Evolutionary conservation across 768 basidiomycete genomes (phyloP), one percentile per base, ranked within the genome.

Genomic region (Lactifluus volemus): DNA sequence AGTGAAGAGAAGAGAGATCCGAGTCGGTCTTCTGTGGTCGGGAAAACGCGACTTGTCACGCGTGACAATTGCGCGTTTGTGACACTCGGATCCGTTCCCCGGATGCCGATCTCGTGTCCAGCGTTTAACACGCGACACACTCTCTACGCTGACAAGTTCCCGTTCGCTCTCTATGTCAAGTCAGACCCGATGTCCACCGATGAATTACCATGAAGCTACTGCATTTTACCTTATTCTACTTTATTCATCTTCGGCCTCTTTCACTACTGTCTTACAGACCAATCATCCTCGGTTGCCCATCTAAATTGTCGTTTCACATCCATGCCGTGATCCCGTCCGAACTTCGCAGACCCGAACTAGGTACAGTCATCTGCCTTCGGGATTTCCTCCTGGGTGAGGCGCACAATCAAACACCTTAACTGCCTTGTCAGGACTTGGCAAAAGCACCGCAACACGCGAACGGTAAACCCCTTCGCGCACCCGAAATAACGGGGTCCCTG

Each of bases 1-100:
- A 21, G 29, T 14, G n/a, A 25, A 19, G 19, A 36, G 42, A 47
- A 19, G 9, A 34, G 44, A 4, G 32, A 9, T 34, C 6, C 39
- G 34, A 9, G 15, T 5, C 38, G 38, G 34, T 25, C 25, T 25
- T 25, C 6, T 8, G 7, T 3, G n/a, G 9, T 32, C 8, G 41
- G 4, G 17, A 38, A 32, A 38, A 63, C 61, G 61, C 61, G 61
- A 63, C 17, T 2, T 5, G 61, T 63, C 61, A 63, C 61, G 41
- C 48, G 61, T 63, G 61, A 63, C 61, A 10, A 30, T 49, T 39
- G 12, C 61, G 61, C 45, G 45, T 42, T 32, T 36, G 49, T 55
- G 54, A 49, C 45, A 15, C 11, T 21, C 44, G 44, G 44, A 15
- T 42, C 47, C 44, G 55, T 52, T 38, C 36, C 60, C 60, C 49